Conservation (phyloP, 805 yeast species). For the Spathaspora girioi region DNA sequence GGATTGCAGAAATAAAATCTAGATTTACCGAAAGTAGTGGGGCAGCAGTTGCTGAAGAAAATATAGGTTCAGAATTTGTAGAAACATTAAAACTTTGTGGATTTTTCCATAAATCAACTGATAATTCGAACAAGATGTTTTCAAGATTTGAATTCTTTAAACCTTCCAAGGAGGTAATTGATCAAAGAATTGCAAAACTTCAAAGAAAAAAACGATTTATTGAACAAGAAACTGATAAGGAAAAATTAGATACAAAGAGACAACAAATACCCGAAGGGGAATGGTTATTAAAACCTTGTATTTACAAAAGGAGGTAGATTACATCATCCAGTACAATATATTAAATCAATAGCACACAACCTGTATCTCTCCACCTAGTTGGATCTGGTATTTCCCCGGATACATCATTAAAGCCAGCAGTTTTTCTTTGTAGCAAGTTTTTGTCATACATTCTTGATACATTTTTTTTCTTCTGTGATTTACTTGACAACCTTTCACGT, state of each 20-base stretch:
- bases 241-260: constrained; percentile 55
- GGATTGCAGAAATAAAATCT: constrained; percentile 97
- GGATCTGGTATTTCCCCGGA: not conserved
- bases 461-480: too few species aligned
- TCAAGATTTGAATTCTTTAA: constrained; percentile 91
- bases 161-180: constrained; percentile 67
- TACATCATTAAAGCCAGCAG: not conserved
- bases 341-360: not conserved
- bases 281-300: constrained; percentile 93
- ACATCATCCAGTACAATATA: not conserved
- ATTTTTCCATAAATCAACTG: constrained; percentile 84
- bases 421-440: not conserved
- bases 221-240: constrained; percentile 64
- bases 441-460: too few species aligned
- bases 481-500: too few species aligned
- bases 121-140: constrained; percentile 87
- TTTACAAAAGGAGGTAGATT: constrained; percentile 71
- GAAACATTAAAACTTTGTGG: constrained; percentile 74
- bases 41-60: constrained; percentile 31
- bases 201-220: constrained; percentile 65
- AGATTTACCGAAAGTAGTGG: constrained; percentile 61
- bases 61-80: constrained; percentile 70
- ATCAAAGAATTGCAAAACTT: constrained; percentile 57
- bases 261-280: constrained; percentile 64
- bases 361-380: not conserved